These are phyloP conservation scores for Russula ochroleuca DNA, from an alignment of 768 basidiomycete genomes.

Conservation along the genomic window DNA sequence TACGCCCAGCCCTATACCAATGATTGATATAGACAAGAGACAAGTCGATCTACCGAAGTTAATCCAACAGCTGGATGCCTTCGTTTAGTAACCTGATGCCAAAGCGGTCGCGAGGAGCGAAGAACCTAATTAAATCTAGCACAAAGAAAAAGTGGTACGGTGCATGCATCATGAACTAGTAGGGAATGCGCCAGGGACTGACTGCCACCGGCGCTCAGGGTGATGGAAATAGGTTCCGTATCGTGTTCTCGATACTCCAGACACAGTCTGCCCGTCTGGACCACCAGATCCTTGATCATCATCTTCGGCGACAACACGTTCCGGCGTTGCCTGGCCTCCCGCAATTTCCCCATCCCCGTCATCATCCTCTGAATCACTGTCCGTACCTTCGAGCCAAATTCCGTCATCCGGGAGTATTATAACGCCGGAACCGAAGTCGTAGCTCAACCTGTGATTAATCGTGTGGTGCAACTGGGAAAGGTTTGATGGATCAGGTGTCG, in stretches of 20 bases:
- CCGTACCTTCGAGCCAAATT: slow-evolving; percentile 53
- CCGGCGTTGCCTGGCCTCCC: slow-evolving; percentile 39
- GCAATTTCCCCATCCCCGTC: slow-evolving; percentile 35
- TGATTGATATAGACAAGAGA: not conserved
- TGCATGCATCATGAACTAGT: slow-evolving; percentile 1
- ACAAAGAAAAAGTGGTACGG: not conserved
- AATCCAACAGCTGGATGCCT: not conserved
- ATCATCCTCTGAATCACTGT: slow-evolving; percentile 46
- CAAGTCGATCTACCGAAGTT: not conserved
- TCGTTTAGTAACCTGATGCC: not conserved
- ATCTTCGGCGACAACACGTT: slow-evolving; percentile 29
- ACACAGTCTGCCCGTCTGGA: slow-evolving; percentile 24
- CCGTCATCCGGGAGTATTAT: slow-evolving; percentile 73
- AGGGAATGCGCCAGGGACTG: slow-evolving; percentile 58
- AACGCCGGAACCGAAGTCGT: slow-evolving; percentile 81
- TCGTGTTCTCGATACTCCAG: slow-evolving; percentile 37
- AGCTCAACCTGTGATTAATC: slow-evolving; percentile 66
- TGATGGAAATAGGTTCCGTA: slow-evolving; percentile 85
- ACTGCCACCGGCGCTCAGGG: slow-evolving; percentile 61
- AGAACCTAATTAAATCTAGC: not conserved
- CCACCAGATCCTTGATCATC: slow-evolving; percentile 28
- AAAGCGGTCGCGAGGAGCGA: not conserved
- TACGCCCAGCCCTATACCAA: not conserved
- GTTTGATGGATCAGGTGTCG: slow-evolving; percentile 35
- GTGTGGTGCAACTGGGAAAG: slow-evolving; percentile 28